Conservation (phyloP, 345 rosid genomes). For the Leavenworthia alabamica region DNA sequence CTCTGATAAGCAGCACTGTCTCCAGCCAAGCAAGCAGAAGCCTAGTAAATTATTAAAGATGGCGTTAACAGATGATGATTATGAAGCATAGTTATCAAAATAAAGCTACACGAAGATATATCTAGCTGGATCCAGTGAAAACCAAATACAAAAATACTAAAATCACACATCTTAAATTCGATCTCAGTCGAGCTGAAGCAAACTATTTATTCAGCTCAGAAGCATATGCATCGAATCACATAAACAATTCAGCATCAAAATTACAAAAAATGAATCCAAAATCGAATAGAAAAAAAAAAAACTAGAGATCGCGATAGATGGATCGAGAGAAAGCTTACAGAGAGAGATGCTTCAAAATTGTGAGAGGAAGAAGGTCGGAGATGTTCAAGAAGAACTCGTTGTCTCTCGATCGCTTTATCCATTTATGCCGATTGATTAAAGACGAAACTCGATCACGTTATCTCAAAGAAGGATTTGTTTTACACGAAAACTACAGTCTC, state of each 20-base stretch:
- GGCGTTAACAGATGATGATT: neutral
- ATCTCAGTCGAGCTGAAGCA: too few species aligned
- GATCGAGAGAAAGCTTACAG: slow-evolving; percentile 44
- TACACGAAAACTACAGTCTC: slow-evolving; percentile 6
- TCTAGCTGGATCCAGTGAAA: neutral
- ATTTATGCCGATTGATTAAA: slow-evolving; percentile 22
- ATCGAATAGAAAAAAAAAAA: neutral
- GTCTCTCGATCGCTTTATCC: slow-evolving; percentile 92
- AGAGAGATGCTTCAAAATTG: slow-evolving; percentile 46
- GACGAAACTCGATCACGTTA: slow-evolving; percentile 14
- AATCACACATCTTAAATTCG: slow-evolving; percentile 1
- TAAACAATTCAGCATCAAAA: neutral
- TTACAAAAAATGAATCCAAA: neutral
- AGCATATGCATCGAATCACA: too few species aligned
- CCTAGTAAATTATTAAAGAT: slow-evolving; percentile 32
- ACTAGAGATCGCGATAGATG: neutral
- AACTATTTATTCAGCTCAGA: neutral
- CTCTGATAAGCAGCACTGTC: slow-evolving; percentile 88
- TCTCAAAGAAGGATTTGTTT: slow-evolving; percentile 5
- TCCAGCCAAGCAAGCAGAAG: slow-evolving; percentile 86
- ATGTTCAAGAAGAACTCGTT: slow-evolving; percentile 76
- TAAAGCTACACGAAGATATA: neutral
- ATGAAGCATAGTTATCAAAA: neutral
- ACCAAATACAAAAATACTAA: neutral
- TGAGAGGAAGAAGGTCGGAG: slow-evolving; percentile 58